Percentiles rank a stretch among this genome's conserved stretches.
Evolutionary conservation across 176 grass and related monocot species (phyloP).

Genomic region (Hordeum vulgare): DNA sequence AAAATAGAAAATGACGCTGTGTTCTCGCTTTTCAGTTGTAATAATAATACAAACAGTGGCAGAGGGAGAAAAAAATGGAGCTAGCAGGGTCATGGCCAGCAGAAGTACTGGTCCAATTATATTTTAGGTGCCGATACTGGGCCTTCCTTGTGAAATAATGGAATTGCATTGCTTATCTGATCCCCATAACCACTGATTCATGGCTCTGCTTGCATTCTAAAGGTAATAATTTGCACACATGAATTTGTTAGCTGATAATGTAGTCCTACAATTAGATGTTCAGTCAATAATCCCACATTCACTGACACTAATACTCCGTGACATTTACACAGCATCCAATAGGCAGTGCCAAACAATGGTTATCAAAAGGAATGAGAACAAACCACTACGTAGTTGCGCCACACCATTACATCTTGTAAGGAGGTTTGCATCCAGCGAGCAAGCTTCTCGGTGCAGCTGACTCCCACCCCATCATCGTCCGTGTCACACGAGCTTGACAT

Average conservation of each 20-base stretch:
- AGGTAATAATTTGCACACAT: neutral
- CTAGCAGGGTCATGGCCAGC: too few relatives aligned
- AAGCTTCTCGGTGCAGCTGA: conserved; percentile 22
- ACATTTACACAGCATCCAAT: neutral
- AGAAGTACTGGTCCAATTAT: too few relatives aligned
- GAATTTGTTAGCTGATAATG: neutral
- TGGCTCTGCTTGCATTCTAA: neutral
- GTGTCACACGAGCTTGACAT: neutral
- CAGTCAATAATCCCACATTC: neutral
- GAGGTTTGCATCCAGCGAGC: conserved; percentile 16
- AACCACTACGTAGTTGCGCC: conserved; percentile 85
- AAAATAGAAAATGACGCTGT: neutral
- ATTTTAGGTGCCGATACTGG: neutral
- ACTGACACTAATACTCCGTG: neutral
- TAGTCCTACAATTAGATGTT: neutral
- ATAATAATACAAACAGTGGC: neutral
- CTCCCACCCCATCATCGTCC: neutral
- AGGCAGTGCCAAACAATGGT: neutral
- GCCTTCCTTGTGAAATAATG: neutral
- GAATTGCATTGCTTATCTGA: neutral
- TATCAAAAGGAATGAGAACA: neutral
- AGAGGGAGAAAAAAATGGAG: neutral
- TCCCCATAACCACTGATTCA: neutral
- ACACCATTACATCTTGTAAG: conserved; percentile 55
- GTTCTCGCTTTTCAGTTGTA: neutral